These are phyloP conservation scores for Nevesoporus exiguus DNA, from an alignment of 768 basidiomycete species.

Conservation along the genomic window DNA sequence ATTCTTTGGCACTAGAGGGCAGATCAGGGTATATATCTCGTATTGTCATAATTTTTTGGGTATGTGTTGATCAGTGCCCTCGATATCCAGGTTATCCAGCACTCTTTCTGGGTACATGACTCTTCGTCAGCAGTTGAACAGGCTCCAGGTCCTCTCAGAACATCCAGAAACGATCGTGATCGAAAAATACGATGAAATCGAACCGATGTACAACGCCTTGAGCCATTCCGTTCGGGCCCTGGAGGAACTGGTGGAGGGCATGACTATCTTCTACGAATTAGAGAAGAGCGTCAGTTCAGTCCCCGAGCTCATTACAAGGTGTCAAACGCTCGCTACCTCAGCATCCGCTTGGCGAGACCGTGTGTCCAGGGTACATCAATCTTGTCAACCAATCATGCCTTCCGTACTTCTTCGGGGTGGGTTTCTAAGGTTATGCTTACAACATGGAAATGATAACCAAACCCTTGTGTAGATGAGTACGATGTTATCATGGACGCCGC, in stretches of 20 bases:
- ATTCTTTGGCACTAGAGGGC: slow-evolving; percentile 60
- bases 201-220: slow-evolving; percentile 20
- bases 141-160: slow-evolving; percentile 23
- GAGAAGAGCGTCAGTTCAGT: slow-evolving; percentile 20
- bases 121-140: slow-evolving; percentile 14
- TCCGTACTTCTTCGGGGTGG: slow-evolving; percentile 39
- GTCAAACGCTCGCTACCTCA: slow-evolving; percentile 22
- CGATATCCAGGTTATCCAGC: slow-evolving; percentile 14
- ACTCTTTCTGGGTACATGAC: slow-evolving; percentile 14
- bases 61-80: not conserved
- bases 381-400: slow-evolving; percentile 21
- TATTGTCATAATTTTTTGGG: not conserved
- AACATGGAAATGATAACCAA: not conserved
- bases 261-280: slow-evolving; percentile 33
- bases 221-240: slow-evolving; percentile 28
- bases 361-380: slow-evolving; percentile 19
- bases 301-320: slow-evolving; percentile 26
- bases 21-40: slow-evolving; percentile 55
- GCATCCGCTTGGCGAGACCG: slow-evolving; percentile 29
- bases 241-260: slow-evolving; percentile 36
- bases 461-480: slow-evolving; percentile 35
- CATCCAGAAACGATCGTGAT: slow-evolving; percentile 19
- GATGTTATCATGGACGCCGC: slow-evolving; percentile 29
- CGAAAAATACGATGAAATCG: slow-evolving; percentile 12
- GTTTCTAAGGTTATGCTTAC: not conserved